Percentiles rank a stretch among this genome's conserved stretches.
These are phyloP conservation scores for Clohesyomyces aquaticus DNA, from an alignment of 495 filamentous ascomycete species.

Conservation along the genomic window DNA sequence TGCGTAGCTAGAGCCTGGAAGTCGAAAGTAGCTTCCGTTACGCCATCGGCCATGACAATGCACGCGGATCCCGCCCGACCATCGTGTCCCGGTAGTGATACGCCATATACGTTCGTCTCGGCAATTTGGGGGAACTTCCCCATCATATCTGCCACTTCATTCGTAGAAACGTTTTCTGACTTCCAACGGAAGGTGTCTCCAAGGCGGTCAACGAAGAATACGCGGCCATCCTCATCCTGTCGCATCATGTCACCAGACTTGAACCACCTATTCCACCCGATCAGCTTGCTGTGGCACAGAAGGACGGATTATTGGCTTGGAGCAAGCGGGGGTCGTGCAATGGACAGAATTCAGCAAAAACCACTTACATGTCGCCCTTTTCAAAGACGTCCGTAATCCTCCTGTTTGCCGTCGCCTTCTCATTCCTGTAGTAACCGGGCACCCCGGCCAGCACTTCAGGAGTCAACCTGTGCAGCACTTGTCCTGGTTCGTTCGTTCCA, in stretches of 20 bases:
- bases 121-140: constrained; percentile 43
- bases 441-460: constrained; percentile 15
- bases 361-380: constrained; percentile 41
- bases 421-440: constrained; percentile 35
- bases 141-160: constrained; percentile 47
- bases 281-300: too few species aligned
- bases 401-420: constrained; percentile 26
- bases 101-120: constrained; percentile 49
- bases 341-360: not conserved
- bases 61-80: constrained; percentile 33
- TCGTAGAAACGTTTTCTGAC: constrained; percentile 65
- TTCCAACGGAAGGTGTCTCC: constrained; percentile 98
- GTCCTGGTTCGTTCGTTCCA: constrained; percentile 28
- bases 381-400: constrained; percentile 38
- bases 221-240: constrained; percentile 26
- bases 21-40: constrained; percentile 26
- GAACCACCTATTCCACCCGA: constrained; percentile 32
- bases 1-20: constrained; percentile 39
- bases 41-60: constrained; percentile 34
- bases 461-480: constrained; percentile 37
- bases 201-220: constrained; percentile 57
- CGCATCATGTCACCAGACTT: constrained; percentile 40
- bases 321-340: too few species aligned
- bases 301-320: too few species aligned
- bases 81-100: constrained; percentile 41